A percentile compares a stretch with the other conserved stretches of the same genome.
phyloP scores from a whole-genome alignment of 495 filamentous ascomycete genomes.

The Cercophora samala region DNA sequence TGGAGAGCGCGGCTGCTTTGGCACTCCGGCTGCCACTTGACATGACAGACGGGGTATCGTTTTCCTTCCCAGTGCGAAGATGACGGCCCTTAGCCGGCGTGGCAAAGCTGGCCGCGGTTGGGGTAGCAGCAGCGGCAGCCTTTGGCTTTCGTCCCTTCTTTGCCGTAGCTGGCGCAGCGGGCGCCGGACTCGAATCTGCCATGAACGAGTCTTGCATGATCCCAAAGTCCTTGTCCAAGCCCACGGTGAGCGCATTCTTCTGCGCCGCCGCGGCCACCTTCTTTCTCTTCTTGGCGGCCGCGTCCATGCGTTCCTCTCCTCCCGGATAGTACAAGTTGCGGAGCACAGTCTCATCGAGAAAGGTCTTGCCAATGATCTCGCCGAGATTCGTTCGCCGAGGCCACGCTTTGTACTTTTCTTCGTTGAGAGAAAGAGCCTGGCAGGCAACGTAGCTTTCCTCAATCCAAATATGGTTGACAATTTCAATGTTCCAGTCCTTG shows the following conservation, averaged over 20 bases:
- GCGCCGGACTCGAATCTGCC: conserved; percentile 24
- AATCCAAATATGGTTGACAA: conserved; percentile 94
- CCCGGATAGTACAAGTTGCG: conserved; percentile 41
- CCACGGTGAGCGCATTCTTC: conserved; percentile 34
- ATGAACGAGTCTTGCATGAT: conserved; percentile 27
- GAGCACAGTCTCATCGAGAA: conserved; percentile 39
- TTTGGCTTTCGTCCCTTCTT: conserved; percentile 15
- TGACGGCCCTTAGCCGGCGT: conserved; percentile 45
- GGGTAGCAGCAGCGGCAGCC: conserved; percentile 7
- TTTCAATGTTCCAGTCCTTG: conserved; percentile 83
- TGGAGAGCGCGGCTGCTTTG: conserved; percentile 74
- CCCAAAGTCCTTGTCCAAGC: conserved; percentile 32
- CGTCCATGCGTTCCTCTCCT: conserved; percentile 30
- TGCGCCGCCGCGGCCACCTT: conserved; percentile 39
- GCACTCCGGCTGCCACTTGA: conserved; percentile 78
- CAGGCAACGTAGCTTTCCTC: conserved; percentile 95
- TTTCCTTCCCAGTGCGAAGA: conserved; percentile 66
- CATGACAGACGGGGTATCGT: conserved; percentile 66
- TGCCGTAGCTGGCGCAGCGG: neutral
- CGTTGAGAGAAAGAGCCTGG: conserved; percentile 61
- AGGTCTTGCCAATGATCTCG: conserved; percentile 86
- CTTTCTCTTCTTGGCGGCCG: conserved; percentile 39
- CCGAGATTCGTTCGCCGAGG: conserved; percentile 85
- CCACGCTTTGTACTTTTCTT: conserved; percentile 74
- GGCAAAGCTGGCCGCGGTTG: conserved; percentile 25